These are phyloP conservation scores for Phytopythium montanum DNA, from an alignment of 352 stramenopile genomes.

Conservation along the genomic window DNA sequence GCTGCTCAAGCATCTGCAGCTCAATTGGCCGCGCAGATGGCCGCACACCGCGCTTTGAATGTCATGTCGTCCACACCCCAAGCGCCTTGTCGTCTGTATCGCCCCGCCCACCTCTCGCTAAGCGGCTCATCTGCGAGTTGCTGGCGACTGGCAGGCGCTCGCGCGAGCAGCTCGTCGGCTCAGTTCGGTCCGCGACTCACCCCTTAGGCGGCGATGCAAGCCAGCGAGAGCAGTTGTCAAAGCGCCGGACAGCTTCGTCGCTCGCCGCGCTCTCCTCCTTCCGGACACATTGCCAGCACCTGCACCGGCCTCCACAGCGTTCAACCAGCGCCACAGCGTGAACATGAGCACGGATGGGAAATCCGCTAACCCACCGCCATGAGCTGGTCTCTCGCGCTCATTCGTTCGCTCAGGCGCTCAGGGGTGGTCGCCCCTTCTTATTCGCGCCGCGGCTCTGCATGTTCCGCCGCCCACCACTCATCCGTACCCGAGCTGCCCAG, in stretches of 20 bases:
- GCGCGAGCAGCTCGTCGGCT: neutral
- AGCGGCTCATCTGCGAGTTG: neutral
- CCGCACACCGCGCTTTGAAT: too few species aligned
- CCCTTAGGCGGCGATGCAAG: neutral
- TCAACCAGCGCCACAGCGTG: neutral
- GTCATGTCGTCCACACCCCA: too few species aligned
- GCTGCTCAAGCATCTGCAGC: too few species aligned
- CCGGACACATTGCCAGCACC: neutral
- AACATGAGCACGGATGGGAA: too few species aligned
- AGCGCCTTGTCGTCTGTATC: too few species aligned
- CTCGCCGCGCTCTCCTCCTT: neutral
- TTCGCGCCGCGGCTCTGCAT: conserved; percentile 2
- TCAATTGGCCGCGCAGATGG: too few species aligned
- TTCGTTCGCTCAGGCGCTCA: neutral
- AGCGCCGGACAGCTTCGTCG: neutral
- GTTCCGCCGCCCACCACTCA: neutral
- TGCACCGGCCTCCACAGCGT: neutral
- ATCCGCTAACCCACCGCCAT: neutral
- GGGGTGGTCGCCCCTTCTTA: conserved; percentile 1
- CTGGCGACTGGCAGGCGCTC: neutral
- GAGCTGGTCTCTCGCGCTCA: neutral
- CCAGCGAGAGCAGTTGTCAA: neutral
- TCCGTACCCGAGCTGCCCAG: neutral
- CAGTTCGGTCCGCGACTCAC: neutral
- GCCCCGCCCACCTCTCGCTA: too few species aligned